Evolutionary conservation across 768 basidiomycete species (phyloP).

Genomic region (Xerocomus spinulosus): DNA sequence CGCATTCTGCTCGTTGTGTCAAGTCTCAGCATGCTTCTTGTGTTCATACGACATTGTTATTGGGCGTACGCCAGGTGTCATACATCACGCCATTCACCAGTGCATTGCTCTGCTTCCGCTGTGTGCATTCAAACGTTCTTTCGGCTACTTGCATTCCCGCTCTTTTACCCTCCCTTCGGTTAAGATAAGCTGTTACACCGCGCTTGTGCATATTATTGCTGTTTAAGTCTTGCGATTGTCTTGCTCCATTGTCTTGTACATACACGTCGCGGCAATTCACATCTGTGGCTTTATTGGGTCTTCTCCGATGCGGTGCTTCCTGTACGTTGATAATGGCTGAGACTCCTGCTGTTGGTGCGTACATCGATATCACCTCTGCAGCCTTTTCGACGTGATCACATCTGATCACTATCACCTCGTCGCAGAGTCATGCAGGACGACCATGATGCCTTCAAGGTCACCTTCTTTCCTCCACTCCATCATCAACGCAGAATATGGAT

Average conservation of each 20-base stretch:
- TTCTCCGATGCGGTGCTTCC: conserved; percentile 17
- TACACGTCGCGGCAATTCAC: neutral
- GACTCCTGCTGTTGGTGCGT: neutral
- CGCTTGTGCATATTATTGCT: conserved; percentile 7
- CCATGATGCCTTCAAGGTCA: conserved; percentile 39
- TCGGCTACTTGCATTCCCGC: conserved; percentile 7
- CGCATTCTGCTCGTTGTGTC: neutral
- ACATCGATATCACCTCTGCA: neutral
- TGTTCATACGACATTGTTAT: conserved; percentile 2
- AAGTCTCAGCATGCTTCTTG: conserved; percentile 4
- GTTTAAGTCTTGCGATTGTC: conserved; percentile 14
- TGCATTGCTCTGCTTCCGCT: conserved; percentile 4
- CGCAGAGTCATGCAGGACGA: conserved; percentile 16
- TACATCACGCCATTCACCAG: conserved; percentile 3
- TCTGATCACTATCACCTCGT: neutral
- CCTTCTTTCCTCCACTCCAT: conserved; percentile 63
- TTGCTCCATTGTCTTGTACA: neutral
- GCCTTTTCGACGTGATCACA: conserved; percentile 1
- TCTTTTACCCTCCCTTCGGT: neutral
- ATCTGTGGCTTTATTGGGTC: conserved; percentile 17
- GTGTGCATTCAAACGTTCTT: neutral
- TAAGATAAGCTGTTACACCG: neutral
- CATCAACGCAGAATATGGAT: conserved; percentile 72
- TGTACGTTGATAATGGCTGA: too few species aligned
- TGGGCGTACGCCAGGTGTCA: neutral